Conservation (phyloP, 495 filamentous ascomycete species). For the Hyaloscypha bicolor region DNA sequence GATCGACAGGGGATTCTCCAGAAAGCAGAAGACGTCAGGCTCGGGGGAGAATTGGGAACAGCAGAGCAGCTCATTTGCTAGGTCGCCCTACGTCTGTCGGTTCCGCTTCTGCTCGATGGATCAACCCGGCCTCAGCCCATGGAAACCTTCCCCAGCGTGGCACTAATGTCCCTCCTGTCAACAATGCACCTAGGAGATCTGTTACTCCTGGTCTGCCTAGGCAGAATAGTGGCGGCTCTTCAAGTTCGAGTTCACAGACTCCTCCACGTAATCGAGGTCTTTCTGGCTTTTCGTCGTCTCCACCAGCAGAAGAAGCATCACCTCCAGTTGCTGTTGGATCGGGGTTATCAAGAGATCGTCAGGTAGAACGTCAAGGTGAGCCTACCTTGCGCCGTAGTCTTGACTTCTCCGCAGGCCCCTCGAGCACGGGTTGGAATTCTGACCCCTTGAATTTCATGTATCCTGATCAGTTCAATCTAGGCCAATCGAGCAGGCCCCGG, state of each 20-base stretch:
- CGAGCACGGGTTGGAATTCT: not conserved
- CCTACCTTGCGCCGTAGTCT: conserved; percentile 10
- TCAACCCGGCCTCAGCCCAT: conserved; percentile 7
- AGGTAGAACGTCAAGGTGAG: conserved; percentile 2
- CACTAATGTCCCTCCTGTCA: not conserved
- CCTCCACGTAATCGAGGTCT: conserved; percentile 5
- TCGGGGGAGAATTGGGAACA: conserved; percentile 24
- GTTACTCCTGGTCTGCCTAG: conserved; percentile 17
- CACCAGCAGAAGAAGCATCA: conserved; percentile 22
- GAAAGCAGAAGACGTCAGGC: conserved; percentile 25
- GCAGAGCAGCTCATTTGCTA: conserved; percentile 11
- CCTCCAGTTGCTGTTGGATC: conserved; percentile 28
- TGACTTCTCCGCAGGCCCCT: not conserved
- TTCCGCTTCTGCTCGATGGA: conserved; percentile 25
- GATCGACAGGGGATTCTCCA: conserved; percentile 16
- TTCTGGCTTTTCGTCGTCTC: not conserved
- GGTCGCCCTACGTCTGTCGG: conserved; percentile 29
- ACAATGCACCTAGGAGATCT: conserved; percentile 19
- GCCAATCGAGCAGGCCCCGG: not conserved
- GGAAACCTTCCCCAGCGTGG: conserved; percentile 11
- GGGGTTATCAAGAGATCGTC: conserved; percentile 13
- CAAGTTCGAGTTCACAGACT: not conserved
- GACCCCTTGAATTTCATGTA: conserved; percentile 1
- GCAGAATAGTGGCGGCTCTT: conserved; percentile 7
- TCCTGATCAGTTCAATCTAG: not conserved